Conservation (phyloP, 345 rosid genomes). For the Euphorbia lathyris region DNA sequence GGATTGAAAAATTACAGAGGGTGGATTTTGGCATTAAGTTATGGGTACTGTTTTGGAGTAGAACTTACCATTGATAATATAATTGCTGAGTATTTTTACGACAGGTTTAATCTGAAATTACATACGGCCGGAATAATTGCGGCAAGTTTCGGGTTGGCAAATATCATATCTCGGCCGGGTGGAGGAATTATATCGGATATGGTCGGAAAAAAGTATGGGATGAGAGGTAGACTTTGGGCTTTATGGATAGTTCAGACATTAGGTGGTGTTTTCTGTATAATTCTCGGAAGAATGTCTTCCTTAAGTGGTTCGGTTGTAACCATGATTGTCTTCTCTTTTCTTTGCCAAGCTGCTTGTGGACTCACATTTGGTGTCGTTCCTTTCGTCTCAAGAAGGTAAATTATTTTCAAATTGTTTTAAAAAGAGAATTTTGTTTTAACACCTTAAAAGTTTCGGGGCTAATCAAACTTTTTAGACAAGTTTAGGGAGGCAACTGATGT, state of each 20-base stretch:
- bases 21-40: constrained; percentile 83
- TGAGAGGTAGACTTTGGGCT: constrained; percentile 88
- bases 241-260: constrained; percentile 70
- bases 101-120: constrained; percentile 65
- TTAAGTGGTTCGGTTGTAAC: constrained; percentile 48
- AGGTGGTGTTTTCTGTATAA: constrained; percentile 65
- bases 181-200: constrained; percentile 73
- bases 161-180: constrained; percentile 64
- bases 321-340: constrained; percentile 70
- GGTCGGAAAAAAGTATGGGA: constrained; percentile 61
- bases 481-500: too few relatives aligned
- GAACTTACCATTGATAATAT: constrained; percentile 84
- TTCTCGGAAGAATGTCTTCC: constrained; percentile 48
- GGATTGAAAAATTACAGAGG: constrained; percentile 74
- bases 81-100: constrained; percentile 83
- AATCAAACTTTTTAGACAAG: too few relatives aligned
- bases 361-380: constrained; percentile 92
- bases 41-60: constrained; percentile 90
- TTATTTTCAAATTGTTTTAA: neutral
- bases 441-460: too few relatives aligned
- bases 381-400: constrained; percentile 50
- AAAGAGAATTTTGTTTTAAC: too few relatives aligned
- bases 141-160: constrained; percentile 84
- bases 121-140: constrained; percentile 86
- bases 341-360: constrained; percentile 87